Evolutionary conservation across 306 rosid genomes (phyloP).

Genomic region (Rosa multiflora): DNA sequence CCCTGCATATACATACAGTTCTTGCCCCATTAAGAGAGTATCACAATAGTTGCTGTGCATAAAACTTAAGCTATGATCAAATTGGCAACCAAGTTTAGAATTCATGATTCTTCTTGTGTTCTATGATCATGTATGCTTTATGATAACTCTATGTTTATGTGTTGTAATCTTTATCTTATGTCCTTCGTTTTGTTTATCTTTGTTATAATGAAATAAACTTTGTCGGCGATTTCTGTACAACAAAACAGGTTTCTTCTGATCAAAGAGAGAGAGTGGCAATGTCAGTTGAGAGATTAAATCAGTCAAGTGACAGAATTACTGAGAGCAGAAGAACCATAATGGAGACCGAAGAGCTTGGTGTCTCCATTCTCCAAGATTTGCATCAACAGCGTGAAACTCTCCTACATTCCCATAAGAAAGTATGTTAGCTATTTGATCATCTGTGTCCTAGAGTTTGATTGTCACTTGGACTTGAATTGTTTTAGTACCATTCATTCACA

Average conservation of each 20-base stretch:
- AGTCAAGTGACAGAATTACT: constrained; percentile 65
- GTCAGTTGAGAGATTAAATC: constrained; percentile 74
- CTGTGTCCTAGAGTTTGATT: constrained; percentile 16
- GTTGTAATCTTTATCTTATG: constrained; percentile 15
- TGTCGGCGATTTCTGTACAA: constrained; percentile 24
- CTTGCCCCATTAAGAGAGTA: not conserved
- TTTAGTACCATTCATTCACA: not conserved
- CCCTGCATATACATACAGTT: not conserved
- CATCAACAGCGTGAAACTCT: constrained; percentile 91
- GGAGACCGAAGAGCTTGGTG: constrained; percentile 85
- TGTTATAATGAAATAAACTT: not conserved
- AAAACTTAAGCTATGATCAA: not conserved
- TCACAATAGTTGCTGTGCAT: not conserved
- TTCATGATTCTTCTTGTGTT: not conserved
- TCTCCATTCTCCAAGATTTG: constrained; percentile 80
- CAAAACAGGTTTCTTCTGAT: constrained; percentile 65
- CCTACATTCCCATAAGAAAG: constrained; percentile 70
- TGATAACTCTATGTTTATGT: not conserved
- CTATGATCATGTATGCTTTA: not conserved
- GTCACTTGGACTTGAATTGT: constrained; percentile 9
- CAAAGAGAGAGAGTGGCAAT: constrained; percentile 73
- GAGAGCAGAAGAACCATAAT: constrained; percentile 76
- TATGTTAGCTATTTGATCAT: constrained; percentile 26
- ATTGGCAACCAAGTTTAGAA: not conserved
- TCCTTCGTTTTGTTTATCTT: constrained; percentile 4